These are phyloP conservation scores for Zizania latifolia DNA, from an alignment of 176 grass and related monocot species.

Conservation along the genomic window DNA sequence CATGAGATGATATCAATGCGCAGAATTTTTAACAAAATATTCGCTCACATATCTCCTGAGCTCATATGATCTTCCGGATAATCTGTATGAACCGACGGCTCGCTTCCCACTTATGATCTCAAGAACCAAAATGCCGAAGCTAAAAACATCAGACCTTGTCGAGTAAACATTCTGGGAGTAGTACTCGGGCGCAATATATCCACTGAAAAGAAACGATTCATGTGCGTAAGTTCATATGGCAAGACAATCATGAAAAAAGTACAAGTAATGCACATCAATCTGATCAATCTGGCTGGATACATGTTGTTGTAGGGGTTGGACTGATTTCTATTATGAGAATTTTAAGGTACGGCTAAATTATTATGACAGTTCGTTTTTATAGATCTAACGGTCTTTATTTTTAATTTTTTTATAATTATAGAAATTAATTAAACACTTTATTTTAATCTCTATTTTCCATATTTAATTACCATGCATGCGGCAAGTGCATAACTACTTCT, in stretches of 20 bases:
- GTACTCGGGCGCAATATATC: conserved; percentile 51
- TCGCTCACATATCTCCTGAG: conserved; percentile 24
- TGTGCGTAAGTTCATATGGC: neutral
- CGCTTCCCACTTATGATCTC: conserved; percentile 40
- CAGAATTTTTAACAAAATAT: neutral
- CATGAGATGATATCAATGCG: neutral
- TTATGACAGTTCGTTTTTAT: too few species aligned
- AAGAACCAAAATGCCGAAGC: conserved; percentile 43
- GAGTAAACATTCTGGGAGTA: conserved; percentile 32
- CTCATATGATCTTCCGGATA: conserved; percentile 18
- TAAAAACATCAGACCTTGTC: conserved; percentile 42
- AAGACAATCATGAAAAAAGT: neutral
- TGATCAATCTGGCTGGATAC: too few species aligned
- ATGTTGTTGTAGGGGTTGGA: too few species aligned
- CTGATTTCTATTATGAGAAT: too few species aligned
- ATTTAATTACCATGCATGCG: too few species aligned
- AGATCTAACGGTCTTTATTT: too few species aligned
- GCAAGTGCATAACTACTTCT: too few species aligned
- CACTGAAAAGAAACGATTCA: conserved; percentile 21
- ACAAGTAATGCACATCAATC: neutral
- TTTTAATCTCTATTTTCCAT: too few species aligned
- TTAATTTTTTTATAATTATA: too few species aligned
- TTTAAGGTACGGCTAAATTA: too few species aligned
- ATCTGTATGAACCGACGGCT: neutral
- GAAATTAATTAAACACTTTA: too few species aligned